Percentiles rank a stretch among this genome's conserved stretches.
phyloP scores from a whole-genome alignment of 179 eudicot species.

The Drosera spatulata region DNA sequence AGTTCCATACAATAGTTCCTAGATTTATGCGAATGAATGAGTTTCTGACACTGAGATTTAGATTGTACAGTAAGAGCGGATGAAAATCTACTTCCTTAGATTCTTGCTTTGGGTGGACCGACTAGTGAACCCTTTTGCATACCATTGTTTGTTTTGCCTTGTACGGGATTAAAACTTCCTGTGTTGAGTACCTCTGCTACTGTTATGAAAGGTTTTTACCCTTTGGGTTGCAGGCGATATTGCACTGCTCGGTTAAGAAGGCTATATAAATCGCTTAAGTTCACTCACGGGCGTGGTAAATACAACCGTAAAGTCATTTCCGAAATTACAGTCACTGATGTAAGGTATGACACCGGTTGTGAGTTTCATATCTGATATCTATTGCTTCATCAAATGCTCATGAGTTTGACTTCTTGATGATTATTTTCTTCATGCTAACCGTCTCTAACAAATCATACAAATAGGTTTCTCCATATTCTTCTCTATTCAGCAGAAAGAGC shows the following conservation, averaged over 20 bases:
- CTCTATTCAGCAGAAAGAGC: conserved; percentile 93
- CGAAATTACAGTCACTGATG: conserved; percentile 71
- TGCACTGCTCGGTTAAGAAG: conserved; percentile 92
- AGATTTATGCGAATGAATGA: too few species aligned
- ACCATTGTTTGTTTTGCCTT: not conserved
- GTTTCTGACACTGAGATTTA: too few species aligned
- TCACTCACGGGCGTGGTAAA: conserved; percentile 88
- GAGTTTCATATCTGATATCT: not conserved
- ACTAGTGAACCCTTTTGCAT: not conserved
- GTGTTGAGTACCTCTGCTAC: not conserved
- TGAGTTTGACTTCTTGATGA: too few species aligned
- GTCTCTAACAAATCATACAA: conserved; percentile 5
- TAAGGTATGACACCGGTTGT: conserved; percentile 42
- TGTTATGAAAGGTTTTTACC: not conserved
- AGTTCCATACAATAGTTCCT: too few species aligned
- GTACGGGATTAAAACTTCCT: not conserved
- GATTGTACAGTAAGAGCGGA: too few species aligned
- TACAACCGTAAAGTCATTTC: conserved; percentile 58
- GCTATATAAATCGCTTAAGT: conserved; percentile 84
- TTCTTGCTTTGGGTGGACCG: too few species aligned
- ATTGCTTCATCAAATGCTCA: not conserved
- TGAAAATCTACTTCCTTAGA: too few species aligned
- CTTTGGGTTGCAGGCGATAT: conserved; percentile 53
- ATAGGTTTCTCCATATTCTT: conserved; percentile 80
- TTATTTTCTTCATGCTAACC: not conserved